Evolutionary conservation across 371 early-diverging fungal species (phyloP).

Genomic region (Coemansia sp.): DNA sequence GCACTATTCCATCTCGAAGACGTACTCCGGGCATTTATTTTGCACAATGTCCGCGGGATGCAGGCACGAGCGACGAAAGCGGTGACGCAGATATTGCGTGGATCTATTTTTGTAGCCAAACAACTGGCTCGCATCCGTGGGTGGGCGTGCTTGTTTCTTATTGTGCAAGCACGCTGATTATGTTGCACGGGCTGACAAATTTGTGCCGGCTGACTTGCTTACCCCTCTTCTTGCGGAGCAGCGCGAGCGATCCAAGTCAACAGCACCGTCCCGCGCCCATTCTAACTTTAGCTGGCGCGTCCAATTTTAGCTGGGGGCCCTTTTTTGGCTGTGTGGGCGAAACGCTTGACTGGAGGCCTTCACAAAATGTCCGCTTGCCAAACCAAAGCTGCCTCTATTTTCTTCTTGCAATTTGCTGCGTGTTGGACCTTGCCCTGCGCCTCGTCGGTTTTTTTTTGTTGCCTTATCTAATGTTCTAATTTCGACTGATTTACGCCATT

Average conservation of each 20-base stretch:
- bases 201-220: no score
- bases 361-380: not conserved
- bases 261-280: no score
- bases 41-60: no score
- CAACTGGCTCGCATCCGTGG: not conserved
- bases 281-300: not conserved
- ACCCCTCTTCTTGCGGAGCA: no score
- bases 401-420: no score
- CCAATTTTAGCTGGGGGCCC: constrained; percentile 4
- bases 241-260: no score
- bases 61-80: no score
- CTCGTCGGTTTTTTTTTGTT: not conserved
- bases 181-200: not conserved
- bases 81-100: constrained; percentile 1
- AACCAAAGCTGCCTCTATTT: no score
- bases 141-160: not conserved
- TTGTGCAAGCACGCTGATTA: not conserved
- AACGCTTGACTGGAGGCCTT: not conserved
- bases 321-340: constrained; percentile 1
- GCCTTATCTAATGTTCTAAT: not conserved
- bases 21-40: no score
- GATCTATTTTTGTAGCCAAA: constrained; percentile 1
- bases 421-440: no score
- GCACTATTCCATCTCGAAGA: not conserved
- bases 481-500: not conserved